Base-by-base conservation (phyloP, 106 monocot genomes). In the Dendrobium huoshanense region DNA sequence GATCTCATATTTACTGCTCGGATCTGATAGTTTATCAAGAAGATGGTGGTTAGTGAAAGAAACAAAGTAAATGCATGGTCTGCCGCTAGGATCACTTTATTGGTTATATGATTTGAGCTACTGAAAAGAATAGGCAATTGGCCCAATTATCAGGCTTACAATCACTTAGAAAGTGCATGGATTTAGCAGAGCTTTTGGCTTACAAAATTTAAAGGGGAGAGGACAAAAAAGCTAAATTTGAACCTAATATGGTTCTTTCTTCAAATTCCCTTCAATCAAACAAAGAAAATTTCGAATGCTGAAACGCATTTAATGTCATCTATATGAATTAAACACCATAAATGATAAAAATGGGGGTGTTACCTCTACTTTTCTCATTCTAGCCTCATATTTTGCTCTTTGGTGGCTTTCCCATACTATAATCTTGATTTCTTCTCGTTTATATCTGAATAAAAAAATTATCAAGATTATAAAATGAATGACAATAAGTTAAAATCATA, bases 321-420 rank as follows among this genome's bases (percentile, higher is more conserved):
- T 44, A 20, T 7, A 74, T 33, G 31, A 10, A 70, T 13, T 37
- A 70, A 33, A 70, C 15, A 37, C 15, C 15, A 37, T 11, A 15
- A 70, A 70, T 37, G 37, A 37, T 37, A 37, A 4, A 4, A 70
- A 29, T 16, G 1, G 37, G 25, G 16, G 15, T 33, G n/a, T 74
- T 82, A 96, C 96, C 96, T 94, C 92, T 18, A 85, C 84, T 82
- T 90, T 94, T 84, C 84, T 88, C 87, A 92, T 90, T 87, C 90
- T 90, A 81, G 94, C 93, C 85, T 94, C 96, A 74, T 81, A 78
- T 87, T 85, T 94, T 64, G 91, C 96, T 81, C 91, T 93, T 49
- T 96, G 93, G 81, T 93, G 90, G 84, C 88, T 87, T 81, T 93
- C 93, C 96, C 96, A 96, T 76, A 91, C 96, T 85, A 89, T 90